Evolutionary conservation across 352 stramenopile genomes (phyloP).

Genomic region (Phytophthora kernoviae): DNA sequence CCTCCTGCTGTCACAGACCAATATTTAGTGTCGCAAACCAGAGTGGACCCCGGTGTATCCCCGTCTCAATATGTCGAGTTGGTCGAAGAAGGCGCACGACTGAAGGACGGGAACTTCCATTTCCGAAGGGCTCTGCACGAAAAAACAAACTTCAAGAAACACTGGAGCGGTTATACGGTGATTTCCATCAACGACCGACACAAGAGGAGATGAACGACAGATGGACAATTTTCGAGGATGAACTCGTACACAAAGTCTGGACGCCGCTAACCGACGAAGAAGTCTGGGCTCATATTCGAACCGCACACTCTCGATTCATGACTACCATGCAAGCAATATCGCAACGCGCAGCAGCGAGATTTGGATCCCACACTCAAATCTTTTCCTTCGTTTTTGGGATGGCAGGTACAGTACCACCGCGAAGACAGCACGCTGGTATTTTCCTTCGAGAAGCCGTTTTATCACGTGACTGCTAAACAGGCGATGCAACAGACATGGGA

Average conservation of each 20-base stretch:
- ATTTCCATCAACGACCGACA: conserved; percentile 19
- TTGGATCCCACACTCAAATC: conserved; percentile 20
- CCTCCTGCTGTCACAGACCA: no score
- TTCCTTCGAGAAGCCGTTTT: conserved; percentile 56
- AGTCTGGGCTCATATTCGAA: conserved; percentile 19
- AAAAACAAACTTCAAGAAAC: conserved; percentile 51
- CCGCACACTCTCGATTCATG: conserved; percentile 32
- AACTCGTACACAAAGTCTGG: conserved; percentile 25
- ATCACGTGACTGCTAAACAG: conserved; percentile 37
- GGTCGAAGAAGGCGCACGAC: conserved; percentile 33
- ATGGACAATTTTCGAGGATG: conserved; percentile 10
- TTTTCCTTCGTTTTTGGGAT: conserved; percentile 52
- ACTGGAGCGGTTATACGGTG: conserved; percentile 50
- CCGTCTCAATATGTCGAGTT: conserved; percentile 42
- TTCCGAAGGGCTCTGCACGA: conserved; percentile 48
- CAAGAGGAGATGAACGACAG: conserved; percentile 19
- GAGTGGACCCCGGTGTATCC: background rate
- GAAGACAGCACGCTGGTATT: conserved; percentile 43
- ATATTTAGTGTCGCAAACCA: background rate
- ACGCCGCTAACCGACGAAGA: conserved; percentile 26
- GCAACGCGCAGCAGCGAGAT: conserved; percentile 4
- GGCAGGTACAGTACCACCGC: conserved; percentile 40
- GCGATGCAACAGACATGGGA: conserved; percentile 51
- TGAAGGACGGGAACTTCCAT: conserved; percentile 52
- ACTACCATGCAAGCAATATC: conserved; percentile 32